phyloP scores from a whole-genome alignment of 2,329 filamentous ascomycete genomes.

The Rhexocercosporidium sp. region DNA sequence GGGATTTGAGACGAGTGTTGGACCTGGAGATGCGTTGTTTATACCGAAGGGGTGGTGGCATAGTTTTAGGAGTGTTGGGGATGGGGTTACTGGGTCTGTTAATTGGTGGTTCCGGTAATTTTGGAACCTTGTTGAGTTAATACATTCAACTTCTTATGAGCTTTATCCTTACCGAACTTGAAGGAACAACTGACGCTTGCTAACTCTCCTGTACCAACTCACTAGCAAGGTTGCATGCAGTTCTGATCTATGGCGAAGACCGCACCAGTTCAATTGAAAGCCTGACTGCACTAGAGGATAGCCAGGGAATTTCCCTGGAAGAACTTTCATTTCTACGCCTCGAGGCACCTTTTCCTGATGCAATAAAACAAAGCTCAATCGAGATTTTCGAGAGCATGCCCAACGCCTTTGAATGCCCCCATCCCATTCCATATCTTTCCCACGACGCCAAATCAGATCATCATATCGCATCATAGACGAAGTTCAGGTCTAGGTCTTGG shows the following conservation, averaged over 20 bases:
- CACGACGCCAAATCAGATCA: conserved; percentile 17
- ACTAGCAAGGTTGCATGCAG: too few relatives aligned
- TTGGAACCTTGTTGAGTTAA: not conserved
- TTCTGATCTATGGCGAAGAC: not conserved
- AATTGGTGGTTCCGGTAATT: conserved; percentile 51
- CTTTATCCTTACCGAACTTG: too few relatives aligned
- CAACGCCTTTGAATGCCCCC: conserved; percentile 18
- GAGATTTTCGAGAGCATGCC: conserved; percentile 33
- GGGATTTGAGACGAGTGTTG: conserved; percentile 53
- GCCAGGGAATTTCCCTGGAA: not conserved
- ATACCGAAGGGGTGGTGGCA: conserved; percentile 90
- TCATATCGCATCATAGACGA: conserved; percentile 11
- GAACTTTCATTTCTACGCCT: not conserved
- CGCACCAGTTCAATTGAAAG: not conserved
- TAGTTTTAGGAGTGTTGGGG: conserved; percentile 70
- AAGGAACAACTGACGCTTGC: too few relatives aligned
- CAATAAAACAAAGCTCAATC: conserved; percentile 30
- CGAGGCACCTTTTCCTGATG: not conserved
- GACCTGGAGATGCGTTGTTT: conserved; percentile 73
- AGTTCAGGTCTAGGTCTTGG: not conserved
- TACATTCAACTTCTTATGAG: too few relatives aligned
- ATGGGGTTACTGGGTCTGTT: conserved; percentile 43
- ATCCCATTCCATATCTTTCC: conserved; percentile 7
- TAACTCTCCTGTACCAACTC: too few relatives aligned
- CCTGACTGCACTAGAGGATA: not conserved